These are phyloP conservation scores for Wickerhamomyces xylosicus DNA, from an alignment of 805 yeast genomes.

Conservation along the genomic window DNA sequence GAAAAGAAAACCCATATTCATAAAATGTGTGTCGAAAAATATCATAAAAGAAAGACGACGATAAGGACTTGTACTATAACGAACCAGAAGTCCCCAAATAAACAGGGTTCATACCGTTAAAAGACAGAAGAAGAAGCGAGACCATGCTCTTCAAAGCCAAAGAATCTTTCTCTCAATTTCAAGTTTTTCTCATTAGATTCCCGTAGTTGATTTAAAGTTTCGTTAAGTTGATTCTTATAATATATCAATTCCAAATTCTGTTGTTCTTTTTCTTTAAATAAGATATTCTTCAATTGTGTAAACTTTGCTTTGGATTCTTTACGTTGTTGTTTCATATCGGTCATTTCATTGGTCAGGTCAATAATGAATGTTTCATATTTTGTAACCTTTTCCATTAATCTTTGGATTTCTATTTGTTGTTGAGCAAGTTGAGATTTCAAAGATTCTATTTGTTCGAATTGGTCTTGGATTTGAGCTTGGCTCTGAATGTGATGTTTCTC, in stretches of 20 bases:
- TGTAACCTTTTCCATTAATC: constrained; percentile 1
- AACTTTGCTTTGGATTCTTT: constrained; percentile 1
- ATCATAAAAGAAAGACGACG: no score
- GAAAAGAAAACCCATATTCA: no score
- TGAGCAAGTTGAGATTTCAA: constrained; percentile 4
- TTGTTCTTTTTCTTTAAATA: constrained; percentile 4
- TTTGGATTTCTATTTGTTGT: constrained; percentile 4
- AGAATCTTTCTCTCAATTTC: constrained; percentile 12
- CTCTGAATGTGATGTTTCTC: constrained; percentile 8
- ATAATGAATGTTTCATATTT: neutral
- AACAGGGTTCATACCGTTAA: neutral
- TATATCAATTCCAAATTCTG: constrained; percentile 7
- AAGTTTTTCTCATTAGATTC: constrained; percentile 11
- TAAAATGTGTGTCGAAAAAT: no score
- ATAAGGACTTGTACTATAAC: no score
- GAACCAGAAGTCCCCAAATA: no score
- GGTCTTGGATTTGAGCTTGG: constrained; percentile 12
- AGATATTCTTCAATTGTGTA: constrained; percentile 3
- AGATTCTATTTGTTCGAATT: constrained; percentile 6
- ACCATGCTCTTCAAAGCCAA: constrained; percentile 6
- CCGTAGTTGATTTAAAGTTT: constrained; percentile 9
- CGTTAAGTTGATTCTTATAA: constrained; percentile 9
- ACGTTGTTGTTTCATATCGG: constrained; percentile 1
- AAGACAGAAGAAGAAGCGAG: neutral
- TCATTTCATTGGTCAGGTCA: neutral